Conservation (phyloP, 31 red algal species). For the Asparagopsis taxiformis region DNA sequence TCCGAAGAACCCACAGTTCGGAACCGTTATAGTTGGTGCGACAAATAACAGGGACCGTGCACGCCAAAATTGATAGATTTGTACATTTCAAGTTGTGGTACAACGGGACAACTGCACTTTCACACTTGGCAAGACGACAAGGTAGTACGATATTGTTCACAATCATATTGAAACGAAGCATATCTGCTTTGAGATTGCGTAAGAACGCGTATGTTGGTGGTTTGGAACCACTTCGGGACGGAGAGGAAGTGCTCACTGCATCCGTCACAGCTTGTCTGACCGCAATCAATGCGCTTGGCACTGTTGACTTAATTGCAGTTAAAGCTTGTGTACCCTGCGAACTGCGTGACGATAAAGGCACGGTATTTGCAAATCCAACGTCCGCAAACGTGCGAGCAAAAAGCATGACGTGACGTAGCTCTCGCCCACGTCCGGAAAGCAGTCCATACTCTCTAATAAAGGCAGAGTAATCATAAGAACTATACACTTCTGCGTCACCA, state of each 20-base stretch:
- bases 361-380: constrained; percentile 52
- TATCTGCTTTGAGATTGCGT: constrained; percentile 30
- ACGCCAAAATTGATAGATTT: constrained; percentile 38
- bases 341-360: constrained; percentile 1
- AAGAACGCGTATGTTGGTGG: constrained; percentile 34
- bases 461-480: constrained; percentile 93
- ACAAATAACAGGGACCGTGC: constrained; percentile 61
- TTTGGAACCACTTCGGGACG: neutral
- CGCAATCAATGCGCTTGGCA: constrained; percentile 36
- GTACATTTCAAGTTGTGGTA: constrained; percentile 25
- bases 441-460: constrained; percentile 86
- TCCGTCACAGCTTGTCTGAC: constrained; percentile 31
- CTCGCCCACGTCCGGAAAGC: constrained; percentile 65
- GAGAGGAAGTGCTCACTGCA: neutral
- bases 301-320: constrained; percentile 37
- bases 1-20: constrained; percentile 48
- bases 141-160: constrained; percentile 50
- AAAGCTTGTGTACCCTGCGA: constrained; percentile 2
- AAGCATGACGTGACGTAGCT: constrained; percentile 53
- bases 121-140: constrained; percentile 20
- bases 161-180: constrained; percentile 44
- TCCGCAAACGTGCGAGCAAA: constrained; percentile 79
- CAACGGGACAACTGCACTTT: constrained; percentile 43
- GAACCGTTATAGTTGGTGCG: constrained; percentile 21
- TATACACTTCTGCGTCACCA: constrained; percentile 92